These are phyloP conservation scores for Petrea volubilis DNA, from an alignment of 257 asterid genomes.

Conservation along the genomic window DNA sequence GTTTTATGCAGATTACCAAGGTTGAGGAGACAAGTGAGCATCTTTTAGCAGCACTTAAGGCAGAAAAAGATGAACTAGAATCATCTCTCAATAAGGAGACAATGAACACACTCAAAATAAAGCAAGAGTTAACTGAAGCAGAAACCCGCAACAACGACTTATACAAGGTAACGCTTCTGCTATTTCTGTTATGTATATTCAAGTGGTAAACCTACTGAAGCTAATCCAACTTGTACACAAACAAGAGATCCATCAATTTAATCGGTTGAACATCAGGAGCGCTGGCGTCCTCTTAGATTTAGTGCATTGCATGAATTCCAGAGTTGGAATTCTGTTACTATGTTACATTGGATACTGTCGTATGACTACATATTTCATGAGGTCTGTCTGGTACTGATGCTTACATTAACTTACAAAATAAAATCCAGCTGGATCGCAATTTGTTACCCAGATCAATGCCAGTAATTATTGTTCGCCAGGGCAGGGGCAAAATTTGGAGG, in stretches of 20 bases:
- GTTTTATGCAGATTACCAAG: slow-evolving; percentile 50
- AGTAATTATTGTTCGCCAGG: no score
- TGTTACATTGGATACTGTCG: slow-evolving; percentile 7
- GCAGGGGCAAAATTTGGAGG: no score
- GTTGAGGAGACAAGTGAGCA: slow-evolving; percentile 60
- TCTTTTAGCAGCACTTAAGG: slow-evolving; percentile 56
- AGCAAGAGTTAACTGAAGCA: slow-evolving; percentile 69
- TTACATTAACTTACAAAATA: no score
- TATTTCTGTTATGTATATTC: slow-evolving; percentile 11
- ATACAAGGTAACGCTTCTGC: slow-evolving; percentile 65
- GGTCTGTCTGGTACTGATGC: no score
- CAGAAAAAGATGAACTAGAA: slow-evolving; percentile 76
- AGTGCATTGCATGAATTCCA: neutral
- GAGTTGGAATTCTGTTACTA: no score
- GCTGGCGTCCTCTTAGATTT: slow-evolving; percentile 3
- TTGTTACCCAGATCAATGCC: no score
- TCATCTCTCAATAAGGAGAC: slow-evolving; percentile 75
- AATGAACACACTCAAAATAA: slow-evolving; percentile 59
- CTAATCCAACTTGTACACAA: neutral
- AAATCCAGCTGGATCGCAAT: no score
- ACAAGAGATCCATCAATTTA: neutral
- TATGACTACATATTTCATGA: neutral
- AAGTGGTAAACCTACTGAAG: slow-evolving; percentile 2
- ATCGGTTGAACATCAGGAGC: neutral
- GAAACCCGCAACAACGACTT: slow-evolving; percentile 73